Evolutionary conservation across 1,284 basidiomycete genomes (phyloP).

Genomic region (Phellopilus nigrolimitatus): DNA sequence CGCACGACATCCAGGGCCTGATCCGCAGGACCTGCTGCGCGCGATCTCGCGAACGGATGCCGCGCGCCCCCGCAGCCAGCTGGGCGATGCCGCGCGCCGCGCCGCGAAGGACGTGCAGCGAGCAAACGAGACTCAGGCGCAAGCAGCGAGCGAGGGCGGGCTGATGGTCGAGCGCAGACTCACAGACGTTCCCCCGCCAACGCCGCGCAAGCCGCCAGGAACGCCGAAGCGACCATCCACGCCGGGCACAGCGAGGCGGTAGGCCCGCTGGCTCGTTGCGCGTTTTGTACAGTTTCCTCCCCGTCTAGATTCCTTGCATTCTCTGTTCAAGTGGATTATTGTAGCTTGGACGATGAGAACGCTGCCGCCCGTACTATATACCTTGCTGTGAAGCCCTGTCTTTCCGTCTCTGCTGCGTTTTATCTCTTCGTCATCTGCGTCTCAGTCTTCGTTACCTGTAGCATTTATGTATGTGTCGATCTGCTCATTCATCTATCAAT

Average conservation of each 20-base stretch:
- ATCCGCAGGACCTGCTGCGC: conserved; percentile 55
- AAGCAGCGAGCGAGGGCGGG: conserved; percentile 32
- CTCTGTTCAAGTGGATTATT: too few species aligned
- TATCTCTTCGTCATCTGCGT: neutral
- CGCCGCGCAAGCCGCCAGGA: conserved; percentile 57
- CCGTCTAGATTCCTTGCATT: neutral
- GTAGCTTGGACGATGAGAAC: too few species aligned
- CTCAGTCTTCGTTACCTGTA: conserved; percentile 1
- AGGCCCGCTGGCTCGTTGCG: neutral
- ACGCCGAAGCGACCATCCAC: conserved; percentile 55
- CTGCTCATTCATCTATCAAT: conserved; percentile 5
- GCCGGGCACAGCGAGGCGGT: conserved; percentile 29
- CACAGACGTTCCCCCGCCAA: conserved; percentile 48
- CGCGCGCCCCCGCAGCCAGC: conserved; percentile 51
- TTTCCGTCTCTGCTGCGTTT: neutral
- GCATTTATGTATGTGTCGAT: conserved; percentile 1
- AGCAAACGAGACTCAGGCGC: conserved; percentile 37
- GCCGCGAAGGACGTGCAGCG: conserved; percentile 67
- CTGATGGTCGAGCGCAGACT: conserved; percentile 40
- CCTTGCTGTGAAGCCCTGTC: too few species aligned
- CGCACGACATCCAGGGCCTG: conserved; percentile 27
- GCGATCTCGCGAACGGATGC: conserved; percentile 62
- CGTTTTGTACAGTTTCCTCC: neutral
- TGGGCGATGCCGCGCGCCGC: conserved; percentile 62
- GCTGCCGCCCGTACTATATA: too few species aligned